Evolutionary conservation across 202 grass and related monocot genomes (phyloP).

Genomic region (Eragrostis tef): DNA sequence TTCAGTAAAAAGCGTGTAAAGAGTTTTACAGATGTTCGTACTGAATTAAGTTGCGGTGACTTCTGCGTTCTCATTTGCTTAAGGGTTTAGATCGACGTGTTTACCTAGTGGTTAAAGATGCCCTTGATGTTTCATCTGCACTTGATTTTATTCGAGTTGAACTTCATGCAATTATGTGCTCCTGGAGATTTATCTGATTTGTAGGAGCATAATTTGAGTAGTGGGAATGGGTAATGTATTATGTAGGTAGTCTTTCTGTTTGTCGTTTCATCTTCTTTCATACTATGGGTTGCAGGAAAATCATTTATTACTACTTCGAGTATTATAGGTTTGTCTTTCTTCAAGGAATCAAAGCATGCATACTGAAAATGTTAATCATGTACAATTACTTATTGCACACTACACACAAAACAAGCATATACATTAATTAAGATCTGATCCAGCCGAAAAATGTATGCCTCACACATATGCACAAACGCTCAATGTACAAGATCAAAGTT

Average conservation of each 20-base stretch:
- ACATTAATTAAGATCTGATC: slow-evolving; percentile 31
- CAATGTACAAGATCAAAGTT: slow-evolving; percentile 38
- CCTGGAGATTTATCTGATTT: not conserved
- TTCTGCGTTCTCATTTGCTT: not conserved
- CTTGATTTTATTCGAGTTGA: not conserved
- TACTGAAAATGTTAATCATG: slow-evolving; percentile 33
- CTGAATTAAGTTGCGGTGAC: not conserved
- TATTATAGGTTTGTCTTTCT: not conserved
- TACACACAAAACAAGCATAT: slow-evolving; percentile 51
- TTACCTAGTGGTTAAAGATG: not conserved
- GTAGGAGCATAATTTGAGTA: not conserved
- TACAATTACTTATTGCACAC: slow-evolving; percentile 37
- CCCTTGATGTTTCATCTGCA: not conserved
- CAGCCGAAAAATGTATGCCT: slow-evolving; percentile 5
- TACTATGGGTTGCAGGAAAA: slow-evolving; percentile 10
- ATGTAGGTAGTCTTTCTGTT: not conserved
- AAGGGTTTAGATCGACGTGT: not conserved
- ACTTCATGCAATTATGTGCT: not conserved
- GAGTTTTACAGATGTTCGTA: no score
- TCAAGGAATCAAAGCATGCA: not conserved
- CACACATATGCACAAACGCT: slow-evolving; percentile 38
- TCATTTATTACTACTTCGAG: not conserved
- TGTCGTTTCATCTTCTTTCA: not conserved
- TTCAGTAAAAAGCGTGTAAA: no score
- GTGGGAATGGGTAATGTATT: not conserved